These are phyloP conservation scores for Emmonsia crescens DNA, from an alignment of 2,329 filamentous ascomycete species.

Conservation along the genomic window DNA sequence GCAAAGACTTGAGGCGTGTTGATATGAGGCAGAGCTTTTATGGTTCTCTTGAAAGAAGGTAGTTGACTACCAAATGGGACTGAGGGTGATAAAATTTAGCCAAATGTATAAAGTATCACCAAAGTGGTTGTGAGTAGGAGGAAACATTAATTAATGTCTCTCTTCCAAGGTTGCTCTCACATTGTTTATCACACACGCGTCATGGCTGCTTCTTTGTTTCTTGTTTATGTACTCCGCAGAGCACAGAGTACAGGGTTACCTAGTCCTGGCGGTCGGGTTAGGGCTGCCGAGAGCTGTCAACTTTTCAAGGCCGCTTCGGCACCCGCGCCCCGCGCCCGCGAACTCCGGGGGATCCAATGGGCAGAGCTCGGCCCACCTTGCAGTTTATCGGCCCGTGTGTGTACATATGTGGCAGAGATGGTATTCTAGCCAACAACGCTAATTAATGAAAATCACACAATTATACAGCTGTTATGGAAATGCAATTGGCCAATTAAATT, in stretches of 20 bases:
- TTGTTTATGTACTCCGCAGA: not conserved
- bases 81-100: not conserved
- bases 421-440: too few relatives aligned
- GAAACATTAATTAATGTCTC: not conserved
- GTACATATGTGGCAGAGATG: too few relatives aligned
- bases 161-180: not conserved
- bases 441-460: too few relatives aligned
- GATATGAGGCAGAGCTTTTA: not conserved
- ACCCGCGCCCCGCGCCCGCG: not conserved
- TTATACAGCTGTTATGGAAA: too few relatives aligned
- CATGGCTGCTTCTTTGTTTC: not conserved
- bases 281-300: not conserved
- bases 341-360: not conserved
- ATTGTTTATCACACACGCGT: not conserved
- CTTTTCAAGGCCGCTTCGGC: not conserved
- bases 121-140: not conserved
- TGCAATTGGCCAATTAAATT: too few relatives aligned
- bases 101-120: not conserved
- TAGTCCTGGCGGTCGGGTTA: not conserved
- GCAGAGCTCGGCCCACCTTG: not conserved
- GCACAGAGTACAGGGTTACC: not conserved
- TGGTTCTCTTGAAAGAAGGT: not conserved
- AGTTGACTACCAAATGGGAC: not conserved
- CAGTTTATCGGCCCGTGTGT: too few relatives aligned
- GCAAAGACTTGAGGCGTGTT: not conserved